These are phyloP conservation scores for Cornus kousa DNA, from an alignment of 148 eudicot species.

Conservation along the genomic window DNA sequence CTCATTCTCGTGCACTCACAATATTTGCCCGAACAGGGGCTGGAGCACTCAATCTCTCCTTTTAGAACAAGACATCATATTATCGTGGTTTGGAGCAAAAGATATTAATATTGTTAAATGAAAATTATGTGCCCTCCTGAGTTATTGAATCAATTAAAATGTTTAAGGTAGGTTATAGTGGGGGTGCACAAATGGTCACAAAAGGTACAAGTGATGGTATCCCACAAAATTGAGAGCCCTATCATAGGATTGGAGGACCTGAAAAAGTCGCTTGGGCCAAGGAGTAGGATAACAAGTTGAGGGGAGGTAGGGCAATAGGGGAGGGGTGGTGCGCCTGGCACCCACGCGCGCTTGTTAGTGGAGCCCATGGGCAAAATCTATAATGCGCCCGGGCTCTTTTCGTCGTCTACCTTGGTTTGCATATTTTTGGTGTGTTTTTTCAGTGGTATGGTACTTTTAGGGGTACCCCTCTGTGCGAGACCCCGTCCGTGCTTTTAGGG, in stretches of 20 bases:
- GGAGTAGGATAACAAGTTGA: not conserved
- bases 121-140: constrained; percentile 18
- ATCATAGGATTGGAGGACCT: constrained; percentile 11
- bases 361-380: not conserved
- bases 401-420: not conserved
- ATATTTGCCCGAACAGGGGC: too few species aligned
- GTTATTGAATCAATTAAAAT: constrained; percentile 12
- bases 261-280: not conserved
- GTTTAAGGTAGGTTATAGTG: constrained; percentile 25
- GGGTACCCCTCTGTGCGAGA: constrained; percentile 23
- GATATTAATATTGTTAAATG: too few species aligned
- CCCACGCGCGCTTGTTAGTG: constrained; percentile 11
- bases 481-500: constrained; percentile 38
- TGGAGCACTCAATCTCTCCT: too few species aligned
- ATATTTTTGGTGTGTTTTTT: not conserved
- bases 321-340: not conserved
- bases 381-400: not conserved
- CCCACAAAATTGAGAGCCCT: constrained; percentile 15
- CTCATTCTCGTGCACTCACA: too few species aligned
- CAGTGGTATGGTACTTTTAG: constrained; percentile 6
- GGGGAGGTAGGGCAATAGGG: not conserved
- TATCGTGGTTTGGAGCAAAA: too few species aligned
- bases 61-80: too few species aligned
- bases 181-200: constrained; percentile 37
- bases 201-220: constrained; percentile 18